These are phyloP conservation scores for Persicaria tinctoria DNA, from an alignment of 148 eudicot species.

Conservation along the genomic window DNA sequence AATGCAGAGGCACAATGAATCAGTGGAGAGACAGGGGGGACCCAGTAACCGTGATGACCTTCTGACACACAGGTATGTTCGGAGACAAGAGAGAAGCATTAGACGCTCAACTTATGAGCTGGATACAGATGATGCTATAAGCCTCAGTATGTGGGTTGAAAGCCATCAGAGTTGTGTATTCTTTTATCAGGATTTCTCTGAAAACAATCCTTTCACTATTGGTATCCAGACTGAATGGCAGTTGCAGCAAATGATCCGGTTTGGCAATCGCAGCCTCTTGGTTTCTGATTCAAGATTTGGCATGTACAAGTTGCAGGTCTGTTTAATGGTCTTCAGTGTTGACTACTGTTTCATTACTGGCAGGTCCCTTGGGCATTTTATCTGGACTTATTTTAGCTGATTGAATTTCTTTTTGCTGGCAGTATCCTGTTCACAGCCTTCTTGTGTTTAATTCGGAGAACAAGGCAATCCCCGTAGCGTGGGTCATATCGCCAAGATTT, in stretches of 20 bases:
- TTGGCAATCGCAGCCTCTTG: constrained; percentile 73
- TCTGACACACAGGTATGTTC: constrained; percentile 79
- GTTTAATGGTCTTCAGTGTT: constrained; percentile 14
- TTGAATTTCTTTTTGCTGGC: constrained; percentile 23
- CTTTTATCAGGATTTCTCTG: constrained; percentile 76
- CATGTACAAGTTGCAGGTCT: constrained; percentile 73
- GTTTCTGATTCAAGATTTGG: constrained; percentile 82
- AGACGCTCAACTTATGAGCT: constrained; percentile 66
- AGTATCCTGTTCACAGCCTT: constrained; percentile 89
- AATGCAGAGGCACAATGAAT: constrained; percentile 91
- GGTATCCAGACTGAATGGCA: constrained; percentile 98
- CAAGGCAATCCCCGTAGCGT: constrained; percentile 95
- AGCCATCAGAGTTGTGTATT: constrained; percentile 60
- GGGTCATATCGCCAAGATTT: constrained; percentile 80
- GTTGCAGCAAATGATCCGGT: constrained; percentile 89
- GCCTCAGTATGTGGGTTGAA: constrained; percentile 81
- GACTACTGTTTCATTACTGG: neutral
- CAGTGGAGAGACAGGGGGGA: constrained; percentile 89
- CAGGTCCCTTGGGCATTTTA: neutral
- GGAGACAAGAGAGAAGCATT: constrained; percentile 85
- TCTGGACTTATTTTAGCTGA: constrained; percentile 14
- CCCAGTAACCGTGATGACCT: constrained; percentile 88
- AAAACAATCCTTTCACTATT: constrained; percentile 57
- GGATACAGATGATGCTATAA: constrained; percentile 77
- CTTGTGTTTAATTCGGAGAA: constrained; percentile 89